phyloP scores from a whole-genome alignment of 139 green algal species.

The Coccomyxa sp. region DNA sequence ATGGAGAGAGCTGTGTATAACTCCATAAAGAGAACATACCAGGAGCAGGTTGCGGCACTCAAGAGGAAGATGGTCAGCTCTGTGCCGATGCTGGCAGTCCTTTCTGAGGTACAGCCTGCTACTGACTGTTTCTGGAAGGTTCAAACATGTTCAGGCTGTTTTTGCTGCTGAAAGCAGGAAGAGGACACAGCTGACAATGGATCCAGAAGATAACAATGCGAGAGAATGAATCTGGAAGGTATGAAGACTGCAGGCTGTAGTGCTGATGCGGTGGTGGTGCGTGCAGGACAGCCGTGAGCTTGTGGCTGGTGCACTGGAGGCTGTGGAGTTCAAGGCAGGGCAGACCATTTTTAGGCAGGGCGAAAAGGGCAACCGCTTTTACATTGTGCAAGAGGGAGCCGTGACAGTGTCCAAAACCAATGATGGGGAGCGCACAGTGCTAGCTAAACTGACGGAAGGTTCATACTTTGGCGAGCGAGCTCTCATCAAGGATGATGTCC shows the following conservation, averaged over 20 bases:
- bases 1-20: slow-evolving; percentile 81
- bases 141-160: not conserved
- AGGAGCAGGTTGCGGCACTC: slow-evolving; percentile 38
- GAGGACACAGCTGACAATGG: no score
- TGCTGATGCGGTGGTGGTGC: not conserved
- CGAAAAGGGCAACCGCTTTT: slow-evolving; percentile 53
- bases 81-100: slow-evolving; percentile 65
- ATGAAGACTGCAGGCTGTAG: not conserved
- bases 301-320: slow-evolving; percentile 74
- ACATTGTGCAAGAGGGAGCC: slow-evolving; percentile 62
- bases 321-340: slow-evolving; percentile 42
- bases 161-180: not conserved
- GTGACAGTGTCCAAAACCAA: slow-evolving; percentile 29
- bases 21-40: slow-evolving; percentile 70
- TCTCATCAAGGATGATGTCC: slow-evolving; percentile 52
- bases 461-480: slow-evolving; percentile 76
- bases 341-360: slow-evolving; percentile 46
- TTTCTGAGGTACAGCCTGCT: slow-evolving; percentile 32
- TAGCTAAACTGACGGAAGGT: slow-evolving; percentile 37
- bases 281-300: slow-evolving; percentile 56
- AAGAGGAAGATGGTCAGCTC: slow-evolving; percentile 56
- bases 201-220: no score
- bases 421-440: not conserved
- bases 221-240: no score
- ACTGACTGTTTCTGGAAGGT: not conserved